These are phyloP conservation scores for Ceratobasidium sp. DNA, from an alignment of 1,284 basidiomycete genomes.

Conservation along the genomic window DNA sequence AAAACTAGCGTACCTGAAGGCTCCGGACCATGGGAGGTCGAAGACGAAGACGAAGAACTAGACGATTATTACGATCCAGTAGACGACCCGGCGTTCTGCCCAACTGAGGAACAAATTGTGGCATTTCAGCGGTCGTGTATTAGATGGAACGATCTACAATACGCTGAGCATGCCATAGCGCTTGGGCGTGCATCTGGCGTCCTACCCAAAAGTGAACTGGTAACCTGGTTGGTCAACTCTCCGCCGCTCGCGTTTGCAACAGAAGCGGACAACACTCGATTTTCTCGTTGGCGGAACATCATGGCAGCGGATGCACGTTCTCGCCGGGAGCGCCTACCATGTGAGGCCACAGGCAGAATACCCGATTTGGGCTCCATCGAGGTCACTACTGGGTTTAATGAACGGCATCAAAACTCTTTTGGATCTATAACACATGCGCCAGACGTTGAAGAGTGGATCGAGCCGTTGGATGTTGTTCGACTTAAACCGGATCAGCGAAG, in stretches of 20 bases:
- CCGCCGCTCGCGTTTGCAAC: too few relatives aligned
- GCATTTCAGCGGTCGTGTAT: background rate
- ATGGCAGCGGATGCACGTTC: too few relatives aligned
- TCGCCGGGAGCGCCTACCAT: too few relatives aligned
- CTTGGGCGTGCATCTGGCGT: background rate
- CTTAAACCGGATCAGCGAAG: constrained; percentile 34
- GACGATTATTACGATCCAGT: background rate
- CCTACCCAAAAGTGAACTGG: too few relatives aligned
- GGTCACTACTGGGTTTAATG: too few relatives aligned
- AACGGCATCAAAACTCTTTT: too few relatives aligned
- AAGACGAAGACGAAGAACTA: background rate
- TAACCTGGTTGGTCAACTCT: too few relatives aligned
- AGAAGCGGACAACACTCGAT: too few relatives aligned
- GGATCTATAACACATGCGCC: background rate
- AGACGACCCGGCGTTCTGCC: background rate
- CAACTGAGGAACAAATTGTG: background rate
- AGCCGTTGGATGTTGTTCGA: background rate
- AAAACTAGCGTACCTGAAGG: too few relatives aligned
- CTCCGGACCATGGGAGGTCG: background rate
- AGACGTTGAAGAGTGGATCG: background rate
- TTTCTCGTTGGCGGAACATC: too few relatives aligned
- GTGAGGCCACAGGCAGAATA: too few relatives aligned
- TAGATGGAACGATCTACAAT: background rate
- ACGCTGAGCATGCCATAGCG: background rate
- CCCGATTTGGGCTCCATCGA: too few relatives aligned